phyloP scores from a whole-genome alignment of 768 basidiomycete genomes.

The Phaeotremella fagi region DNA sequence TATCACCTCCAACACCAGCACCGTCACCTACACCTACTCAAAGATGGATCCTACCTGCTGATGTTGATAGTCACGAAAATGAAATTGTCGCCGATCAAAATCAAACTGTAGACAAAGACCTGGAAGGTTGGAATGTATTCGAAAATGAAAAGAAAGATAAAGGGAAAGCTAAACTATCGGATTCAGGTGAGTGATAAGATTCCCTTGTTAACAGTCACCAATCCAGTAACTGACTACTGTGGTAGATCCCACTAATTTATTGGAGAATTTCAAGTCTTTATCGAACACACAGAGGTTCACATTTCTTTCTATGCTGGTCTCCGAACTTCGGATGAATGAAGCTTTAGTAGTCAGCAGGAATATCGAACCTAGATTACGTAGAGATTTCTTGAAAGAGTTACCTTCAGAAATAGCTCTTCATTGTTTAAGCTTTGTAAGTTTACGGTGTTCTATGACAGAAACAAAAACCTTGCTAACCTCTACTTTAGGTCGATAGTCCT shows the following conservation, averaged over 20 bases:
- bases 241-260: slow-evolving; percentile 9
- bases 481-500: slow-evolving; percentile 60
- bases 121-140: neutral
- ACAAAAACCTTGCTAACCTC: neutral
- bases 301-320: slow-evolving; percentile 37
- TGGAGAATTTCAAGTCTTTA: slow-evolving; percentile 8
- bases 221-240: neutral
- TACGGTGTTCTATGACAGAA: neutral
- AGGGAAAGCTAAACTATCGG: neutral
- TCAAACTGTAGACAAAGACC: neutral
- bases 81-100: neutral
- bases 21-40: neutral
- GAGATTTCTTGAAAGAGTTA: slow-evolving; percentile 54
- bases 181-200: neutral
- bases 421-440: slow-evolving; percentile 60
- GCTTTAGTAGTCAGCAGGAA: slow-evolving; percentile 39
- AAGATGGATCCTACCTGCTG: neutral
- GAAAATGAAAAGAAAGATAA: neutral
- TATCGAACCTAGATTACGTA: slow-evolving; percentile 41
- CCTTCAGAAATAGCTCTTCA: slow-evolving; percentile 70
- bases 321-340: slow-evolving; percentile 35
- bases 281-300: slow-evolving; percentile 18
- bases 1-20: neutral
- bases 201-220: too few species aligned
- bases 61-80: neutral